Evolutionary conservation across 805 yeast species (phyloP).

Genomic region (Pichia cephalocereana): DNA sequence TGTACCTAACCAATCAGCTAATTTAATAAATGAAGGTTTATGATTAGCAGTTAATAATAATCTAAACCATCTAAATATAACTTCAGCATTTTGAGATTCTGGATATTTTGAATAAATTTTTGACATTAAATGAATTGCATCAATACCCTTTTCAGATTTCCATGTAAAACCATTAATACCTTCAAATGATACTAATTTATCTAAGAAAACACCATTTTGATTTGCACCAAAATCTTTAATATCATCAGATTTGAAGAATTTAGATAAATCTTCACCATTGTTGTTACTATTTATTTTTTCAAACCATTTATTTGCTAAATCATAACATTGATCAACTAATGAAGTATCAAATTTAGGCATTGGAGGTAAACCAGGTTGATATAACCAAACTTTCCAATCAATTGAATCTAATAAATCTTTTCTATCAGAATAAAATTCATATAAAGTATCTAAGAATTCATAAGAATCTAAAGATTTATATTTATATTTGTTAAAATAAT

Average conservation of each 20-base stretch:
- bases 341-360: slow-evolving; percentile 73
- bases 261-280: slow-evolving; percentile 16
- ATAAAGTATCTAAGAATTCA: slow-evolving; percentile 68
- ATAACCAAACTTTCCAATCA: slow-evolving; percentile 84
- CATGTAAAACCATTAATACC: slow-evolving; percentile 32
- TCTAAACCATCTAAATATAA: slow-evolving; percentile 67
- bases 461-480: slow-evolving; percentile 70
- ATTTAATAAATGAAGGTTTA: slow-evolving; percentile 33
- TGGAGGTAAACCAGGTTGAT: slow-evolving; percentile 81
- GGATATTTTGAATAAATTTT: slow-evolving; percentile 33
- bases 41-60: slow-evolving; percentile 52
- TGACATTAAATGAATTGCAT: slow-evolving; percentile 26
- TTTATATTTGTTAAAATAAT: slow-evolving; percentile 63
- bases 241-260: slow-evolving; percentile 39
- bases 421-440: slow-evolving; percentile 43
- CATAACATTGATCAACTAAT: slow-evolving; percentile 63
- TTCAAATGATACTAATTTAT: slow-evolving; percentile 47
- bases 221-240: slow-evolving; percentile 55
- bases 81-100: slow-evolving; percentile 66
- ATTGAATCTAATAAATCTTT: slow-evolving; percentile 49
- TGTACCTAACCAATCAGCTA: slow-evolving; percentile 81
- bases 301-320: slow-evolving; percentile 60
- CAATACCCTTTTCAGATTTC: slow-evolving; percentile 24
- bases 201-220: slow-evolving; percentile 74
- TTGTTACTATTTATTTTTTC: slow-evolving; percentile 24